Conservation (phyloP, 1,139 yeast genomes). For the Nakaseomyces glabratus region DNA sequence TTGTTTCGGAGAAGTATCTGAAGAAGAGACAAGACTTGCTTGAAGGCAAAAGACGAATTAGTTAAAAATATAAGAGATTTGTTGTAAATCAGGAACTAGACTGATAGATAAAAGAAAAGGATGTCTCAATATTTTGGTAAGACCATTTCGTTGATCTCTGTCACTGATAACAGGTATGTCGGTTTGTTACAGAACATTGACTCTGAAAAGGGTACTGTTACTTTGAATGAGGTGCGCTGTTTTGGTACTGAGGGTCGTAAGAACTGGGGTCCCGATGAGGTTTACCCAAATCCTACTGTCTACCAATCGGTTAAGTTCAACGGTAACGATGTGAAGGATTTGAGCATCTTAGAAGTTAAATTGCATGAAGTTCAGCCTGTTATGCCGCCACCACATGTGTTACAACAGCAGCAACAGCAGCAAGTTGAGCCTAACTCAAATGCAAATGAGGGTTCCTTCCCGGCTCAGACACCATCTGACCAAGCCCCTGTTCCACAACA, state of each 20-base stretch:
- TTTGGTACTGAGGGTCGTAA: conserved; percentile 92
- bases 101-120: no score
- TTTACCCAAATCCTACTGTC: conserved; percentile 62
- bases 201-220: conserved; percentile 86
- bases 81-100: no score
- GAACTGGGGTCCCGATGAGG: conserved; percentile 62
- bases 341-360: conserved; percentile 62
- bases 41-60: no score
- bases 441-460: no score
- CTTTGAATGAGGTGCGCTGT: conserved; percentile 71
- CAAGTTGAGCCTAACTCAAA: conserved; percentile 1
- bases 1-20: no score
- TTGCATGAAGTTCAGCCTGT: conserved; percentile 31
- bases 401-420: conserved; percentile 5
- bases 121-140: conserved; percentile 92
- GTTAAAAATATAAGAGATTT: no score
- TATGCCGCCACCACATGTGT: conserved; percentile 19
- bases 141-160: conserved; percentile 80
- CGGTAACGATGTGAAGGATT: conserved; percentile 88
- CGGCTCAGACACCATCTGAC: conserved; percentile 3
- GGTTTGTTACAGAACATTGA: conserved; percentile 82
- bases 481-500: conserved; percentile 1
- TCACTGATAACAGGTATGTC: conserved; percentile 78
- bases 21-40: no score
- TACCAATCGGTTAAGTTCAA: conserved; percentile 79